phyloP scores from a whole-genome alignment of 2,329 filamentous ascomycete species.

The Hypoxylon rubiginosum region DNA sequence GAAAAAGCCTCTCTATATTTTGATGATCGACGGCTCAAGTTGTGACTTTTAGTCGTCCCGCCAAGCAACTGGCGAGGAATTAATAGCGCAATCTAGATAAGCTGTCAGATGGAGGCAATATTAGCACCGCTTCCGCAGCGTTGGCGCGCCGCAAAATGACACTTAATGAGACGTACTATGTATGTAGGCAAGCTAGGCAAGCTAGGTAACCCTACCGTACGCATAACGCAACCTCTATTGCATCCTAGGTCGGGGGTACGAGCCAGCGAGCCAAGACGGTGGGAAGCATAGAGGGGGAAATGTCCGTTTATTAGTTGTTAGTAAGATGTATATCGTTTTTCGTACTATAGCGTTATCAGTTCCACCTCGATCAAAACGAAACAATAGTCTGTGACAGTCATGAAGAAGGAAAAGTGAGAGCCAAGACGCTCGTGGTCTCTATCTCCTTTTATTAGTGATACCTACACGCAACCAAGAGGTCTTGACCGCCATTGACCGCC shows the following conservation, averaged over 20 bases:
- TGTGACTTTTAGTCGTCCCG: constrained; percentile 27
- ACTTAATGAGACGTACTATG: constrained; percentile 31
- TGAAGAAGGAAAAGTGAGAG: constrained; percentile 9
- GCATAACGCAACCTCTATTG: constrained; percentile 33
- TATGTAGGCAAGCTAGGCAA: constrained; percentile 22
- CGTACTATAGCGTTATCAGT: constrained; percentile 21
- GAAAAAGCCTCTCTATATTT: constrained; percentile 29
- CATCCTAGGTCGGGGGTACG: constrained; percentile 27
- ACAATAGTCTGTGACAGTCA: constrained; percentile 15
- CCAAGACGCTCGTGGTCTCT: constrained; percentile 24
- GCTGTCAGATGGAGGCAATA: constrained; percentile 36
- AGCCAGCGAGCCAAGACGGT: constrained; percentile 34
- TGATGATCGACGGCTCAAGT: constrained; percentile 27
- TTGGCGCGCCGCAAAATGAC: constrained; percentile 26
- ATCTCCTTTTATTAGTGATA: constrained; percentile 12
- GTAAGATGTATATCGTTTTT: constrained; percentile 26
- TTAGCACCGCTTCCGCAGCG: constrained; percentile 31
- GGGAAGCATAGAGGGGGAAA: constrained; percentile 4
- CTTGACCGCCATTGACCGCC: constrained; percentile 31
- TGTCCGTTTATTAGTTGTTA: constrained; percentile 5
- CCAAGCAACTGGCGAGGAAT: constrained; percentile 42
- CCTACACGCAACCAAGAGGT: constrained; percentile 5
- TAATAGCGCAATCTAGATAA: constrained; percentile 46
- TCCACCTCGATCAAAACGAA: constrained; percentile 16
- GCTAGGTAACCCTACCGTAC: constrained; percentile 27